Evolutionary conservation across 2,329 filamentous ascomycete genomes (phyloP).

Genomic region (Talaromyces amestolkiae): DNA sequence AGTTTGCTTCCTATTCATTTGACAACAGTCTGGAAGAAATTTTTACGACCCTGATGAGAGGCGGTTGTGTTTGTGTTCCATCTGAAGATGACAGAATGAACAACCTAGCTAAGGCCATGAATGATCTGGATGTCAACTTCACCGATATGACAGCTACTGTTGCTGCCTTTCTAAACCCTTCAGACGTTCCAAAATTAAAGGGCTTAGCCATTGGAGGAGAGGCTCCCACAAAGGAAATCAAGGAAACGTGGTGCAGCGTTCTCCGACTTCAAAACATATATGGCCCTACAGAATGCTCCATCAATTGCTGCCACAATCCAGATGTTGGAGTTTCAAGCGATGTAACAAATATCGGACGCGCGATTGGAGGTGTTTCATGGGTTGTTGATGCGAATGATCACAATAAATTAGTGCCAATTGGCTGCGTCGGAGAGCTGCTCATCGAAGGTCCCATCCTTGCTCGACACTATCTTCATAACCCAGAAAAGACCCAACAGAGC

Average conservation of each 20-base stretch:
- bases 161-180: slow-evolving; percentile 45
- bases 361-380: slow-evolving; percentile 45
- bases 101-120: slow-evolving; percentile 39
- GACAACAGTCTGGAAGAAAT: slow-evolving; percentile 56
- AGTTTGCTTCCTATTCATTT: slow-evolving; percentile 57
- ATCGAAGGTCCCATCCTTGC: slow-evolving; percentile 43
- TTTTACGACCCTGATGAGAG: slow-evolving; percentile 54
- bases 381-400: slow-evolving; percentile 46
- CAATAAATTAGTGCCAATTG: slow-evolving; percentile 46
- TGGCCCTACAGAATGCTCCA: slow-evolving; percentile 19
- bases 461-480: slow-evolving; percentile 46
- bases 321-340: slow-evolving; percentile 16
- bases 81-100: slow-evolving; percentile 45
- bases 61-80: slow-evolving; percentile 61
- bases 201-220: slow-evolving; percentile 46
- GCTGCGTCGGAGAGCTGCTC: slow-evolving; percentile 39
- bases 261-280: slow-evolving; percentile 18
- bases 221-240: slow-evolving; percentile 40
- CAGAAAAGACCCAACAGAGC: slow-evolving; percentile 34
- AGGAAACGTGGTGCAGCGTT: slow-evolving; percentile 17
- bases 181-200: slow-evolving; percentile 33
- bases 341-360: slow-evolving; percentile 28
- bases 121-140: slow-evolving; percentile 52
- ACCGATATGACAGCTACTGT: slow-evolving; percentile 61
- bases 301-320: slow-evolving; percentile 18